Percentiles rank a stretch among this genome's conserved stretches.
phyloP scores from a whole-genome alignment of 169 alveolate species.

The Perkinsus olseni region DNA sequence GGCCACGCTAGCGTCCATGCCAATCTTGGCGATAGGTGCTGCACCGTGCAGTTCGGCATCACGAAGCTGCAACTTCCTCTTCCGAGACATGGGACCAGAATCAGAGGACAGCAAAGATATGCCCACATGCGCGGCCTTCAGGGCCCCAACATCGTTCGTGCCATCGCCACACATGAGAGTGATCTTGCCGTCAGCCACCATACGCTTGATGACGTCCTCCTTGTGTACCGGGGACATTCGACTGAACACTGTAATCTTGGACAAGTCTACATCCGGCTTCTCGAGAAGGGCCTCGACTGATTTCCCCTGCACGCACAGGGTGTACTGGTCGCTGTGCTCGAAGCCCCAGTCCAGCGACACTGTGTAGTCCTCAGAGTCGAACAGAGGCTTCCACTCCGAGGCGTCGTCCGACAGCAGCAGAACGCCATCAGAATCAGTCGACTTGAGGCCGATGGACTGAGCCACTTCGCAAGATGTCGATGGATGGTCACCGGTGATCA shows the following conservation, averaged over 20 bases:
- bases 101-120: constrained; percentile 72
- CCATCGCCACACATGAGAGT: constrained; percentile 98
- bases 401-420: not conserved
- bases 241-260: constrained; percentile 74
- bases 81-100: constrained; percentile 32
- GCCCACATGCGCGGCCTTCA: constrained; percentile 94
- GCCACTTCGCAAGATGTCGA: constrained; percentile 93
- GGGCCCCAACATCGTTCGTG: constrained; percentile 98
- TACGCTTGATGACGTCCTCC: constrained; percentile 56
- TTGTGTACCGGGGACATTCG: constrained; percentile 93
- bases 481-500: constrained; percentile 98
- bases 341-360: not conserved
- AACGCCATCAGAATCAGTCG: constrained; percentile 5
- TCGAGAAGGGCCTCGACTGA: not conserved
- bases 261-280: not conserved
- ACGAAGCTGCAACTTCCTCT: not conserved
- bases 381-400: not conserved
- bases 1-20: constrained; percentile 90
- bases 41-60: not conserved
- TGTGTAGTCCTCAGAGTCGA: not conserved
- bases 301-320: not conserved
- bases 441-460: constrained; percentile 50
- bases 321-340: not conserved
- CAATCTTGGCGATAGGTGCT: constrained; percentile 1
- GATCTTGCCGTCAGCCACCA: constrained; percentile 60